These are phyloP conservation scores for Alectoria sarmentosa DNA, from an alignment of 495 filamentous ascomycete species.

Conservation along the genomic window DNA sequence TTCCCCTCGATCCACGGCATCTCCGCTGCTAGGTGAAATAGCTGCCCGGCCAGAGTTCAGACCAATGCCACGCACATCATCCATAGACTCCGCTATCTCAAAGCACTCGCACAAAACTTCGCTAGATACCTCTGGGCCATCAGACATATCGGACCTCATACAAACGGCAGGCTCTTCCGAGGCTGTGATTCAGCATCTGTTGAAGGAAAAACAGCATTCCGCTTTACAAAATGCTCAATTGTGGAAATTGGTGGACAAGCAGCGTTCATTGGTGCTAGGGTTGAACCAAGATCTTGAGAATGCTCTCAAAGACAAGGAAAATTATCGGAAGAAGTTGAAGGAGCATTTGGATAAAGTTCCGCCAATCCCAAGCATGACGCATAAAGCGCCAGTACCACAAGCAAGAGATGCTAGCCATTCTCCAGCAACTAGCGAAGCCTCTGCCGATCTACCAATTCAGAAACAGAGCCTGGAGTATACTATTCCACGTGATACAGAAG, in stretches of 20 bases:
- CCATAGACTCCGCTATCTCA: slow-evolving; percentile 92
- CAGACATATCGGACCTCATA: slow-evolving; percentile 67
- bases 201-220: slow-evolving; percentile 85
- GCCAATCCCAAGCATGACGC: slow-evolving; percentile 38
- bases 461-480: slow-evolving; percentile 16
- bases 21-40: slow-evolving; percentile 13
- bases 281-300: slow-evolving; percentile 92
- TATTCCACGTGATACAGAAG: not conserved
- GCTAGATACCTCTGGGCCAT: slow-evolving; percentile 48
- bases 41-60: slow-evolving; percentile 34
- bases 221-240: slow-evolving; percentile 86
- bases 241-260: slow-evolving; percentile 94
- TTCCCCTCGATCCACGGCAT: slow-evolving; percentile 23
- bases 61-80: slow-evolving; percentile 69
- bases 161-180: slow-evolving; percentile 83
- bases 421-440: slow-evolving; percentile 22
- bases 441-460: slow-evolving; percentile 26
- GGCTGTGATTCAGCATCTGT: slow-evolving; percentile 75
- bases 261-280: slow-evolving; percentile 85
- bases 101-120: slow-evolving; percentile 61
- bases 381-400: slow-evolving; percentile 14
- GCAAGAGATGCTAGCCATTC: slow-evolving; percentile 21
- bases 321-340: slow-evolving; percentile 84
- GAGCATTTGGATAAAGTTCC: slow-evolving; percentile 52
- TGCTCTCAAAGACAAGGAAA: slow-evolving; percentile 88